Evolutionary conservation across 306 rosid genomes (phyloP), one percentile per base, ranked within the genome.

Genomic region (Ormosia emarginata): DNA sequence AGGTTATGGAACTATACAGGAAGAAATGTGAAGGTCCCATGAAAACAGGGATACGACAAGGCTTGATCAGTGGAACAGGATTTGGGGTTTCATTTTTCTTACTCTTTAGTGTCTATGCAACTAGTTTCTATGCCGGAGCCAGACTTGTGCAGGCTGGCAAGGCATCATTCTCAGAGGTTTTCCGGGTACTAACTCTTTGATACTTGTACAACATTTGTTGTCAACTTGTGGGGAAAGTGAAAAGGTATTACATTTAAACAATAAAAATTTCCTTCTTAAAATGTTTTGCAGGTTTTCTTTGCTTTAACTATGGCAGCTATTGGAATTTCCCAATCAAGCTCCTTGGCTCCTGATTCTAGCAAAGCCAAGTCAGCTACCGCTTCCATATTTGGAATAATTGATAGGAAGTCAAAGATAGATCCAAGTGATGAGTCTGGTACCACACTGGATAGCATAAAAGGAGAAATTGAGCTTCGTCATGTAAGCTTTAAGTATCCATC

Each of bases 281-380:
- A 36, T 78, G 61, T 44, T 32, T 64, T 83, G 85, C 81, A 93
- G 97, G 97, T 91, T 34, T 86, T 87, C 86, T 85, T 91, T 77
- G 94, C 97, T 79, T 88, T 93, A 86, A 91, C 92, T 11, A 87
- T 91, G 92, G 87, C 97, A 50, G 91, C 95, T 18, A 17, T 87
- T 5, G 96, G 89, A 37, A 79, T 93, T 56, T 88, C 94, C 79
- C 91, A 91, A 5, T 66, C 91, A 47, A 87, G 97, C 85, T 83
- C 91, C 2, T 44, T 91, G 37, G 82, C 86, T 46, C 88, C 87
- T n/a, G 96, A 93, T 84, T 82, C 91, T 57, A 70, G 67, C 62
- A 90, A 86, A 86, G 94, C 94, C 78, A 91, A 82, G 85, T n/a
- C 46, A 47, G 92, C 93, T 32, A 82, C 91, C 41, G 90, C 87